Base-by-base conservation (phyloP, 345 rosid species). In the Carallia brachiata region DNA sequence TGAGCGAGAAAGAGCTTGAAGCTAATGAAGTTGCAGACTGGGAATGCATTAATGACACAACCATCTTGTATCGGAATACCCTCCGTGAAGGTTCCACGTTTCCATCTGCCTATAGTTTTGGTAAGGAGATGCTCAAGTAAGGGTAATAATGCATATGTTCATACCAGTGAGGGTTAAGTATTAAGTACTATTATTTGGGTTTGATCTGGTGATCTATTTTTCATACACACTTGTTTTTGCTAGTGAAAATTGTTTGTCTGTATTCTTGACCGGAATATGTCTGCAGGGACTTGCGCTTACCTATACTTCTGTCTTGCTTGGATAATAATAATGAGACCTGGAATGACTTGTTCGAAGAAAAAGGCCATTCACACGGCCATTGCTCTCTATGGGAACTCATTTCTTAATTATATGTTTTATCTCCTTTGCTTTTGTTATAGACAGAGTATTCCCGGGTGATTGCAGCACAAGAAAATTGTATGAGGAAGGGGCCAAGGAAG, bases 11-110 rank as follows among this genome's bases (percentile, higher is more conserved):
- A 82, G 99, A 95, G 84, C 79, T 84, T 74, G 66, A 65, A 44
- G 88, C 83, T 62, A 78, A 72, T 77, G 99, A 95, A 85, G 88
- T 77, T 70, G 88, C 91, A 0, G 99, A 95, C 62, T 95, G 99
- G 99, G 99, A 95, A 77, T 95, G 99, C 84, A 87, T 95, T 85
- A 95, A 88, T 66, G 89, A 88, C 52, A 84, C 87, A 53, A 84
- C 98, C 23, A 82, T 95, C 70, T 80, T 95, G 73, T 95, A 95
- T 73, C 84, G 98, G 71, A 95, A 95, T 82, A 90, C 91, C 40
- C 90, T 95, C 67, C 89, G 98, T 56, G 99, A 95, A 81, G 98
- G 99, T 61, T 95, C 92, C 34, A 85, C 93, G 5, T 95, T 88
- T 83, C 99, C 99, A 3, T 90, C 92, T 55, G 85, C 98, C 69